Evolutionary conservation across 2,329 filamentous ascomycete genomes (phyloP), one percentile per base, ranked within the genome.

Genomic region (Cladosporium phlei): DNA sequence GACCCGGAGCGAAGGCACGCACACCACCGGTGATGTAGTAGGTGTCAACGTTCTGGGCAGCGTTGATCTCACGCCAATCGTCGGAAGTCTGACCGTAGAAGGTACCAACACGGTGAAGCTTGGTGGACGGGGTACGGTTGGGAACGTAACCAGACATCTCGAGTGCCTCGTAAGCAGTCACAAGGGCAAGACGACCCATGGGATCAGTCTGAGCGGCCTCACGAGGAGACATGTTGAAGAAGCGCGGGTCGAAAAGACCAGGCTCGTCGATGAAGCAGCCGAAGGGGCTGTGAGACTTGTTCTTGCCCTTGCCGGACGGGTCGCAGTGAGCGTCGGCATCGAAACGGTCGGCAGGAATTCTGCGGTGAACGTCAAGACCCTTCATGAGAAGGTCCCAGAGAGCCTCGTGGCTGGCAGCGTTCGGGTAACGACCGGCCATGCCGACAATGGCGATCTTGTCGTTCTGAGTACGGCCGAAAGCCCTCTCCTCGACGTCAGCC

Each of bases 191-290:
- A 56, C 87, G 78, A 63, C 88, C 86, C 77, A 88, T 88, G 0
- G 87, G 87, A 62, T 91, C 86, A 1, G 85, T 88, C 61, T 89
- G 85, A 42, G 80, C 78, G 21, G 87, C 87, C 66, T 91, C 86
- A 56, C 85, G 79, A 5, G 86, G 85, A 27, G 85, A 89, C 82
- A 91, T 89, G 66, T 88, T 88, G 77, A 91, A 91, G 69, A 91
- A 90, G 1, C 83, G 75, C n/a, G 85, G 82, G 57, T 91, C 86
- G 59, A 91, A 91, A 38, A 85, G 72, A 46, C 85, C 85, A 0
- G 86, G 85, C 51, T 88, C 78, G 52, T 88, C 80, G 54, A 88
- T 78, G 68, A 82, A 89, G 69, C 84, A 87, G 12, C 86, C 86
- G 56, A 81, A 88, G 3, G 82, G 83, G 1, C 85, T 88, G 65